These are phyloP conservation scores for Aspergillus melleus DNA, from an alignment of 2,329 filamentous ascomycete genomes.

Conservation along the genomic window DNA sequence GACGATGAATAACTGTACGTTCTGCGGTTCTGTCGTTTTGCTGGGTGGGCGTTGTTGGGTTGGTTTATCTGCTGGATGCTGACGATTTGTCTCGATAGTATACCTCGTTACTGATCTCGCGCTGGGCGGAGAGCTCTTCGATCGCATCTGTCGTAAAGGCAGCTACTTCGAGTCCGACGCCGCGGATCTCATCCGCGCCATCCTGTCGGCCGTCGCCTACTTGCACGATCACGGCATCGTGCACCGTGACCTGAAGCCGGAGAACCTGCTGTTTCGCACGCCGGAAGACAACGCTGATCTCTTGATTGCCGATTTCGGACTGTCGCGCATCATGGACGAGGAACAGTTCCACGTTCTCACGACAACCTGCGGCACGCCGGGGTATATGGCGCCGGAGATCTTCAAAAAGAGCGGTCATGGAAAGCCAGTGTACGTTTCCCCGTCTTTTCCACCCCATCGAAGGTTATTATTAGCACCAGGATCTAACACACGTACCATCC, in stretches of 20 bases:
- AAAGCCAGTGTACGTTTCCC: constrained; percentile 72
- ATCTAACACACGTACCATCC: not conserved
- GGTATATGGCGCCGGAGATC: constrained; percentile 99
- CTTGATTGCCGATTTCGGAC: constrained; percentile 93
- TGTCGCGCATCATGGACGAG: constrained; percentile 97
- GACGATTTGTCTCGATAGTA: constrained; percentile 48
- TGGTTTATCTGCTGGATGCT: not conserved
- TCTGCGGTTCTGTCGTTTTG: not conserved
- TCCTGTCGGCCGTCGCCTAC: constrained; percentile 95
- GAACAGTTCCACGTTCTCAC: constrained; percentile 97
- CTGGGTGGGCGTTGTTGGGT: not conserved
- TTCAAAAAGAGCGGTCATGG: constrained; percentile 98
- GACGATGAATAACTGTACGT: constrained; percentile 91
- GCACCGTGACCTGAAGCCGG: constrained; percentile 94
- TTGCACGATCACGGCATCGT: constrained; percentile 98
- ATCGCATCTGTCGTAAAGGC: constrained; percentile 97
- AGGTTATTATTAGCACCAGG: no score
- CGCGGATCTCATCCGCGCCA: constrained; percentile 90
- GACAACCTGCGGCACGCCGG: constrained; percentile 94
- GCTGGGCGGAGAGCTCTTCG: constrained; percentile 93
- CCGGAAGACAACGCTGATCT: constrained; percentile 97
- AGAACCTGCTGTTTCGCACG: constrained; percentile 94
- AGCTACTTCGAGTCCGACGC: constrained; percentile 98
- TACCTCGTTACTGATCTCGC: constrained; percentile 97
- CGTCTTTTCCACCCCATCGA: no score